A percentile compares a stretch with the other conserved stretches of the same genome.
Evolutionary conservation across 208 protist genomes (phyloP).

Genomic region (Leishmania tarentolae): DNA sequence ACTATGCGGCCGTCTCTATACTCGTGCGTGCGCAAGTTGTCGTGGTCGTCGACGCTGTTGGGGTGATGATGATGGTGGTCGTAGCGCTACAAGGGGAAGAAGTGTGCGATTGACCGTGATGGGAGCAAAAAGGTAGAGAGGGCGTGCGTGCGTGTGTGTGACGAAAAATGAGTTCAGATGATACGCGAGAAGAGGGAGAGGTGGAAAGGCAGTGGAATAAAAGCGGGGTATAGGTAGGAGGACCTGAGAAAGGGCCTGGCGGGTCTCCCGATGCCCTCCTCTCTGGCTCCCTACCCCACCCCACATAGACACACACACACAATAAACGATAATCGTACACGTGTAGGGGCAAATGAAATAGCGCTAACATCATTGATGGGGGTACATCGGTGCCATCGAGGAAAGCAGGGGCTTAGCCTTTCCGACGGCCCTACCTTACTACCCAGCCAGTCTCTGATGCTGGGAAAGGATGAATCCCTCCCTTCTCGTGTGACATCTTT

Average conservation of each 20-base stretch:
- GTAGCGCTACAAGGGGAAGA: not conserved
- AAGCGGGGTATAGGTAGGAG: not conserved
- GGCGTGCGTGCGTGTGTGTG: not conserved
- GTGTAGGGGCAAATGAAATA: not conserved
- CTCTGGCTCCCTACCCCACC: not conserved
- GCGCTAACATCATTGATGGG: not conserved
- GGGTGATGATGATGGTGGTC: not conserved
- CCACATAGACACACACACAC: not conserved
- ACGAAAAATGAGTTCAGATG: not conserved
- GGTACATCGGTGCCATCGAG: not conserved
- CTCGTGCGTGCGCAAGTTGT: not conserved
- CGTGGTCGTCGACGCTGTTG: not conserved
- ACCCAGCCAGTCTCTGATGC: not conserved
- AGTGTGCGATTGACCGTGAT: not conserved
- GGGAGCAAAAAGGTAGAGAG: conserved; percentile 7
- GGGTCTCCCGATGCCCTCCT: not conserved
- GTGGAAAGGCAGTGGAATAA: not conserved
- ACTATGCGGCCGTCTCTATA: conserved; percentile 1
- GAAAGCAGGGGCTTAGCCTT: not conserved
- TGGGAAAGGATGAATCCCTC: not conserved
- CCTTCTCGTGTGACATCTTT: not conserved
- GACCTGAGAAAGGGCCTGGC: not conserved
- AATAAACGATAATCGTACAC: not conserved
- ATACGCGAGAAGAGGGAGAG: not conserved
- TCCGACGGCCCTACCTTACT: too few species aligned